These are phyloP conservation scores for Penicillium sclerotiorum DNA, from an alignment of 2,329 filamentous ascomycete genomes.

Conservation along the genomic window DNA sequence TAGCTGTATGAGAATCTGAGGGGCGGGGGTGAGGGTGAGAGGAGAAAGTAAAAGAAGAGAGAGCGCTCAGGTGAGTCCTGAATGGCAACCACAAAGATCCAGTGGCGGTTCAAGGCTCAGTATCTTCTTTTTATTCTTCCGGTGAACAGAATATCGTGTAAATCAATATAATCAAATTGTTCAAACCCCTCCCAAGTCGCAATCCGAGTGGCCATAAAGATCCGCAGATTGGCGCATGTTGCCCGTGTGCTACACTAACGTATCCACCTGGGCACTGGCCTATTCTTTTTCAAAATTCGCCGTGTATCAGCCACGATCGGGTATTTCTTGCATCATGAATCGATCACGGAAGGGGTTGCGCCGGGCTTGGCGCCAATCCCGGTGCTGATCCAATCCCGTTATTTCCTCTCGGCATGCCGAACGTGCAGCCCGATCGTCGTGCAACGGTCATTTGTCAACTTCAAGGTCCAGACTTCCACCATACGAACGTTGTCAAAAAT, in stretches of 20 bases:
- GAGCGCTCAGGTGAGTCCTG: background rate
- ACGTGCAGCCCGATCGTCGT: background rate
- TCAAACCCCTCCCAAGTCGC: background rate
- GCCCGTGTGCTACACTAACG: no score
- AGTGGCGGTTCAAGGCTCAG: background rate
- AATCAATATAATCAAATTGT: background rate
- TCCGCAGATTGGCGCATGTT: background rate
- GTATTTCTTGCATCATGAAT: background rate
- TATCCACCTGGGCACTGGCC: no score
- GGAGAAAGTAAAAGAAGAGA: background rate
- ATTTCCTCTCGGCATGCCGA: constrained; percentile 4
- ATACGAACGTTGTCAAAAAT: background rate
- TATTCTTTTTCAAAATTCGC: background rate
- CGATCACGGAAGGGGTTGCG: background rate
- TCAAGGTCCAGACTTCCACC: background rate
- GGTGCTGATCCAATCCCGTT: background rate
- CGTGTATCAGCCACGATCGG: no score
- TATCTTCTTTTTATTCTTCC: background rate
- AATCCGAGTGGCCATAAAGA: background rate
- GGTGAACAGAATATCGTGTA: background rate
- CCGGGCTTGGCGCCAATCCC: background rate
- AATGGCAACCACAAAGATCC: background rate
- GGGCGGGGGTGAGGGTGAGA: background rate
- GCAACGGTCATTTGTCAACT: background rate
- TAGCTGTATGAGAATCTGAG: background rate